A percentile compares a stretch with the other conserved stretches of the same genome.
Conservation (phyloP, 257 asterid genomes). For the Solanum clarkiae region DNA sequence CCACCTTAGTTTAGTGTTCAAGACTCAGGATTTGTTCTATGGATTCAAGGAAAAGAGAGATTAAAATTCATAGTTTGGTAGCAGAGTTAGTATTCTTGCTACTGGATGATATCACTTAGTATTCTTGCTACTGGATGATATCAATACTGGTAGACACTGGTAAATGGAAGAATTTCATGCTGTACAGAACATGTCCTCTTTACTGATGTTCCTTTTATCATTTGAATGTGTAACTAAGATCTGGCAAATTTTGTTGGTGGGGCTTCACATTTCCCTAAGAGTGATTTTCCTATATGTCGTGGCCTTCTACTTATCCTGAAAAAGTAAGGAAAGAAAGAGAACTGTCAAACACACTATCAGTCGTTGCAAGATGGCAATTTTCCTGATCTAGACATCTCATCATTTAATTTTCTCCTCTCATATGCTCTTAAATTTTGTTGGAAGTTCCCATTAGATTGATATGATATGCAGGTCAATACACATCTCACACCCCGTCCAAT, state of each 20-base stretch:
- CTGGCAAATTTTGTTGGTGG: neutral
- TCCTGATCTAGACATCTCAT: neutral
- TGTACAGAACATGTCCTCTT: neutral
- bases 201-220: neutral
- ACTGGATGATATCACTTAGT: neutral
- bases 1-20: neutral
- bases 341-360: neutral
- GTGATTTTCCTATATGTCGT: neutral
- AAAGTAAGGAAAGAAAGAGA: neutral
- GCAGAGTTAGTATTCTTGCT: neutral
- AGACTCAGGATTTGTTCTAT: neutral
- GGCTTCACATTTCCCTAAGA: neutral
- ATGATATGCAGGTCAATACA: conserved; percentile 68
- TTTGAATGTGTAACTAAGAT: neutral
- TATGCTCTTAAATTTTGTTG: neutral
- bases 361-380: neutral
- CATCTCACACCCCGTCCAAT: conserved; percentile 99
- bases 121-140: neutral
- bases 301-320: neutral
- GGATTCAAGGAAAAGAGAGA: neutral
- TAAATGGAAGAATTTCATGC: neutral
- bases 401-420: neutral
- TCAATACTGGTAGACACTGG: neutral
- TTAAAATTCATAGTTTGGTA: neutral
- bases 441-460: neutral